Evolutionary conservation across 805 yeast species (phyloP).

Genomic region (Hanseniaspora vineae): DNA sequence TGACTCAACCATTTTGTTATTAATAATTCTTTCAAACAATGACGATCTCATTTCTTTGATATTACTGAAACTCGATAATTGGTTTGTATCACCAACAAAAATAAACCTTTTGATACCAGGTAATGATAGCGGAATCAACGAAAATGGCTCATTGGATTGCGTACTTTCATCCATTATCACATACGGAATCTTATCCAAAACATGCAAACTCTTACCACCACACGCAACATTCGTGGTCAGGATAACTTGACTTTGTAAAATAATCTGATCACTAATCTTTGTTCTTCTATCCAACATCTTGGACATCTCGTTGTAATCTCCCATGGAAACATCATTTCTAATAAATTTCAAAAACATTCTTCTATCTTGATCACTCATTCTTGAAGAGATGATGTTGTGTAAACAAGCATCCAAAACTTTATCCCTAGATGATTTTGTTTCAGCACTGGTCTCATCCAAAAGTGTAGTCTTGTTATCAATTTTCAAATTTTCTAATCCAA

Average conservation of each 20-base stretch:
- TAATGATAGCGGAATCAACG: slow-evolving; percentile 58
- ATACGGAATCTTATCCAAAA: slow-evolving; percentile 42
- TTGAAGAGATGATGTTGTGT: slow-evolving; percentile 44
- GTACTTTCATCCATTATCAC: slow-evolving; percentile 74
- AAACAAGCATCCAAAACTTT: slow-evolving; percentile 39
- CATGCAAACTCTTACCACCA: slow-evolving; percentile 51
- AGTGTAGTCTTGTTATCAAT: not conserved
- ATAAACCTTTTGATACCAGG: slow-evolving; percentile 54
- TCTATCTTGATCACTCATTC: slow-evolving; percentile 33
- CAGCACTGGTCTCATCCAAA: not conserved
- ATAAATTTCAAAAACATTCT: slow-evolving; percentile 33
- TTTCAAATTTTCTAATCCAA: not conserved
- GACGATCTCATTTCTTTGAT: slow-evolving; percentile 56
- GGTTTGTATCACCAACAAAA: slow-evolving; percentile 68
- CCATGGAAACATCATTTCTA: slow-evolving; percentile 21
- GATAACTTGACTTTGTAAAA: slow-evolving; percentile 55
- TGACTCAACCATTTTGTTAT: slow-evolving; percentile 44
- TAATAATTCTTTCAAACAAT: slow-evolving; percentile 51
- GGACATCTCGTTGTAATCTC: slow-evolving; percentile 25
- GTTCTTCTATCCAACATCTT: slow-evolving; percentile 34
- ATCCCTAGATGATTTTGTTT: not conserved
- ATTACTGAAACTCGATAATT: slow-evolving; percentile 57
- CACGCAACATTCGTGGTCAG: slow-evolving; percentile 65
- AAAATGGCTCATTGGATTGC: slow-evolving; percentile 61
- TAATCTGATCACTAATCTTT: slow-evolving; percentile 34